Conservation (phyloP, 2,329 filamentous ascomycete genomes). For the Neofusicoccum umdonicola region DNA sequence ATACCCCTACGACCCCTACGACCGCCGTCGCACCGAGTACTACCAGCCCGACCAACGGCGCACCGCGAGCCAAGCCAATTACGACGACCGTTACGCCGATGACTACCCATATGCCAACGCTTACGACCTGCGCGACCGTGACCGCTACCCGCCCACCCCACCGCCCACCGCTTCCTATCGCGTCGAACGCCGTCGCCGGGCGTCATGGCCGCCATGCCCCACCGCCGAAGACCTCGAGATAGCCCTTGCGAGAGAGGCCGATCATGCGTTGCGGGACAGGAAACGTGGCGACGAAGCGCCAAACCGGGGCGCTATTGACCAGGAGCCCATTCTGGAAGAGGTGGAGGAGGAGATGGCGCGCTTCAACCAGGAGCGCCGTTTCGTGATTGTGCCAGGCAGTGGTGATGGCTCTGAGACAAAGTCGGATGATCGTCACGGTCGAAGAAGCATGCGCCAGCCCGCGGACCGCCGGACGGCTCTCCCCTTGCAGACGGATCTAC, state of each 20-base stretch:
- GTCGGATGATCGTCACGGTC: not conserved
- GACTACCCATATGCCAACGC: not conserved
- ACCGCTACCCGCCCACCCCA: constrained; percentile 9
- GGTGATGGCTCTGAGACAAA: constrained; percentile 16
- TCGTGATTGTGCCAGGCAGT: constrained; percentile 54
- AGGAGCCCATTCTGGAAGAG: constrained; percentile 65
- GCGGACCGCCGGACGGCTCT: constrained; percentile 25
- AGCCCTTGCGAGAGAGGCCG: constrained; percentile 60
- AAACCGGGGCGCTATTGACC: constrained; percentile 64
- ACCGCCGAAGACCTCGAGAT: constrained; percentile 66
- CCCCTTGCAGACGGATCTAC: constrained; percentile 34
- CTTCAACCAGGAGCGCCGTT: constrained; percentile 61
- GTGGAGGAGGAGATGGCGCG: constrained; percentile 42
- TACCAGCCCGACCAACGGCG: not conserved
- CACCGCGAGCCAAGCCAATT: not conserved
- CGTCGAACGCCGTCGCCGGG: constrained; percentile 19
- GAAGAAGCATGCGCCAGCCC: constrained; percentile 8
- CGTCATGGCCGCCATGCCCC: constrained; percentile 58
- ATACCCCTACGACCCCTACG: not conserved
- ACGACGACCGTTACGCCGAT: constrained; percentile 2
- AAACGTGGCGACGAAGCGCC: constrained; percentile 54
- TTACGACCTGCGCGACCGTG: constrained; percentile 4
- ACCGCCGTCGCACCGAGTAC: constrained; percentile 9
- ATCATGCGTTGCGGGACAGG: constrained; percentile 28
- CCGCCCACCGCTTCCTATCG: constrained; percentile 11